A percentile compares a stretch with the other conserved stretches of the same genome.
Evolutionary conservation across 163 green algal genomes (phyloP).

Genomic region (Coccomyxa subellipsoidea): DNA sequence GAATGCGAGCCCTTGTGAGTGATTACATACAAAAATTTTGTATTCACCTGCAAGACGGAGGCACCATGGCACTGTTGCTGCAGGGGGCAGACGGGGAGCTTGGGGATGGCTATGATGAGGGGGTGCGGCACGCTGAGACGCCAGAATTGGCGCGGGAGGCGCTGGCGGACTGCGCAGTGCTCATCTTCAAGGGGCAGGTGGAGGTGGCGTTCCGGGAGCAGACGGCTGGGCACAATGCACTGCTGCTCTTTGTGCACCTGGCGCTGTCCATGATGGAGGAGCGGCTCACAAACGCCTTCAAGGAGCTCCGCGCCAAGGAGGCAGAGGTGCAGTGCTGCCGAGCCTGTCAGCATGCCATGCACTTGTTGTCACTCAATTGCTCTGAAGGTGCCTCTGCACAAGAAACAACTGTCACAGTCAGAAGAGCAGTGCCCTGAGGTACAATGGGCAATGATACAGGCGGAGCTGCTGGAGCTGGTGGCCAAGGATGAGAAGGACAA

Average conservation of each 20-base stretch:
- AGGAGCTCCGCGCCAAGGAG: slow-evolving; percentile 39
- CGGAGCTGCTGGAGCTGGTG: slow-evolving; percentile 23
- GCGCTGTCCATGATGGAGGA: slow-evolving; percentile 46
- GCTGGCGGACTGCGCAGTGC: slow-evolving; percentile 40
- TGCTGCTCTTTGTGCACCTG: slow-evolving; percentile 50
- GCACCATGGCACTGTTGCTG: neutral
- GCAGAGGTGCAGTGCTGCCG: slow-evolving; percentile 35
- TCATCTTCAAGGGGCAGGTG: slow-evolving; percentile 58
- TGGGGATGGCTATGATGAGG: neutral
- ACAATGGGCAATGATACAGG: no score
- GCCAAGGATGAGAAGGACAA: slow-evolving; percentile 15
- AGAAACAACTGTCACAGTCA: no score
- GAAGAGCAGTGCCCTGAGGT: no score
- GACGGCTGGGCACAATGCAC: slow-evolving; percentile 51
- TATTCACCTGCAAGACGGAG: no score
- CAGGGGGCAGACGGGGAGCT: neutral
- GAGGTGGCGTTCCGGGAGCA: slow-evolving; percentile 33
- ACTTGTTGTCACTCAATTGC: no score
- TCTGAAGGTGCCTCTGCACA: no score
- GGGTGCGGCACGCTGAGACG: slow-evolving; percentile 45
- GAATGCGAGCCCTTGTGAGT: no score
- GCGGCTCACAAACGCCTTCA: slow-evolving; percentile 39
- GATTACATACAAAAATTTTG: no score
- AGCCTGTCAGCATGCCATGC: no score
- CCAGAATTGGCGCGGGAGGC: slow-evolving; percentile 50